Base-by-base conservation (phyloP, 805 yeast genomes). In the Cyberlindnera euphorbiae region DNA sequence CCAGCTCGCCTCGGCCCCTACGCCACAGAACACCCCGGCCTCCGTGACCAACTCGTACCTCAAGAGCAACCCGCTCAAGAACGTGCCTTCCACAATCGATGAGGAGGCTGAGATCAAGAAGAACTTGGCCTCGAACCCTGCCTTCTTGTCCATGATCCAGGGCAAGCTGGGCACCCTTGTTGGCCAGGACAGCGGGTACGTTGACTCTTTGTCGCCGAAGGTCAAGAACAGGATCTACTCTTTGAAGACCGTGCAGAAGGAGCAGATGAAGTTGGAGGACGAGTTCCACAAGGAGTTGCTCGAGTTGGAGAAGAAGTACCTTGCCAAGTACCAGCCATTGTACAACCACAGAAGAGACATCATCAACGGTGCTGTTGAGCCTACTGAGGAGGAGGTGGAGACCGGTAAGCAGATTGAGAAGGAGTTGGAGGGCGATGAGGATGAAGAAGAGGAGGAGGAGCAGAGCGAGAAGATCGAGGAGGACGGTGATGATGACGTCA, bases 1-100 rank as follows among this genome's bases (percentile, higher is more conserved):
- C 57, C 86, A 85, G 58, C 76, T 85, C 47, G 82, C 90, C 45
- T 77, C 79, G 53, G 97, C 98, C 6, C 98, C 98, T 30, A 93
- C 98, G 1, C 98, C 98, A 5, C 98, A 93, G 59, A 93, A 93
- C 71, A 93, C 98, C 1, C 98, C 98, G 12, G 85, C 97, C 4
- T 79, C 90, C 24, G 84, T 82, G 25, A 71, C 86, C 28, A 79
- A 77, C 43, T 80, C 89, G 16, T 84, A 79, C 56, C 66, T 87
- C 59, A 77, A 73, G 56, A 71, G 70, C 33, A 71, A 76, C 48
- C 77, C 75, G 16, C 30, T 51, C 33, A 40, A 80, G 37, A 30
- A 36, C 13, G 66, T 79, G 33, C 78, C 86, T 18, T 62, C 69
- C 35, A 86, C 96, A 29, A 85, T 85, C 55, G 73, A 70, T 46